These are phyloP conservation scores for Penicillium coprophilum DNA, from an alignment of 495 filamentous ascomycete species.

Conservation along the genomic window DNA sequence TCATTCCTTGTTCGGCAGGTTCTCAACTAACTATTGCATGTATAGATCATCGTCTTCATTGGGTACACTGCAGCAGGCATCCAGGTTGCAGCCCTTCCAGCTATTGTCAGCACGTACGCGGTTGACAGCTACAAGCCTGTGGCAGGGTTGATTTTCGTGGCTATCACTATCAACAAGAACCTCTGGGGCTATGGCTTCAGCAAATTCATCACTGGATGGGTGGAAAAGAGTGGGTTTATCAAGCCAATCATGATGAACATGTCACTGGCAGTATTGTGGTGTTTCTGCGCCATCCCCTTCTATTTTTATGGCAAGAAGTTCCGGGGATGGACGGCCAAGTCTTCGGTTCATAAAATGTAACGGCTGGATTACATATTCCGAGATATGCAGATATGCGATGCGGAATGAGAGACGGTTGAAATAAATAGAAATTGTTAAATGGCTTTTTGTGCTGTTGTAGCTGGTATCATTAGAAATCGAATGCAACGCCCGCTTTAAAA, in stretches of 20 bases:
- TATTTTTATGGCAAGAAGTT: constrained; percentile 59
- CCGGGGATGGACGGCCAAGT: constrained; percentile 54
- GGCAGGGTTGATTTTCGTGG: constrained; percentile 58
- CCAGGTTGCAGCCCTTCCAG: constrained; percentile 57
- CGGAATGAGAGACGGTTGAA: neutral
- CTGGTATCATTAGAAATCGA: constrained; percentile 25
- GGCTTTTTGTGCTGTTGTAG: constrained; percentile 5
- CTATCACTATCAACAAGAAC: constrained; percentile 63
- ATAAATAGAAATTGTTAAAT: neutral
- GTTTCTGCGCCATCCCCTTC: constrained; percentile 53
- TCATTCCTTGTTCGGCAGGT: neutral
- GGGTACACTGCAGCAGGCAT: constrained; percentile 56
- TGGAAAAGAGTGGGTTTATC: constrained; percentile 36
- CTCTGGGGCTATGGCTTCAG: constrained; percentile 55
- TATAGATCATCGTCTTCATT: constrained; percentile 46
- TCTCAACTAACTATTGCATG: constrained; percentile 1
- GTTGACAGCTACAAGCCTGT: constrained; percentile 66
- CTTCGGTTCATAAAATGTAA: constrained; percentile 55
- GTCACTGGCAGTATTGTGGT: constrained; percentile 52
- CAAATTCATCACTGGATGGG: constrained; percentile 48
- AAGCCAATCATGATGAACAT: constrained; percentile 55
- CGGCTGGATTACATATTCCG: neutral
- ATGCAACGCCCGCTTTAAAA: constrained; percentile 10
- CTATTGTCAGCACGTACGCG: constrained; percentile 48
- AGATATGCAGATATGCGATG: neutral